phyloP scores from a whole-genome alignment of 2,329 filamentous ascomycete species.

The Trichoderma pleuroti region DNA sequence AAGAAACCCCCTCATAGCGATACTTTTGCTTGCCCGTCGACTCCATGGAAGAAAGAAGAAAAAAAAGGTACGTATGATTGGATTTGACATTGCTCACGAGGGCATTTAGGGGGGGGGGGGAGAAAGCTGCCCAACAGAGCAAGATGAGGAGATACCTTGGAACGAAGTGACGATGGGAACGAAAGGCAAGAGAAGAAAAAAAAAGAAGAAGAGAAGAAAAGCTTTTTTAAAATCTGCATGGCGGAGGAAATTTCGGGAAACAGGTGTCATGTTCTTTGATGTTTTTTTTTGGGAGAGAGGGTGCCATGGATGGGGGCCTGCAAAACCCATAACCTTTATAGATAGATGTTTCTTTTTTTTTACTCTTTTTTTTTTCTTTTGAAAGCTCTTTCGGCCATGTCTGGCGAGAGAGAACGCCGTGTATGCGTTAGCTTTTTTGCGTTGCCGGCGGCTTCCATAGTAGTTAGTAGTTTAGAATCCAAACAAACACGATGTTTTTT shows the following conservation, averaged over 20 bases:
- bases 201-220: not conserved
- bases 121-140: not conserved
- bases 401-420: not conserved
- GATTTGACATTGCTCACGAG: not conserved
- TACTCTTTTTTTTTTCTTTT: not conserved
- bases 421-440: not conserved
- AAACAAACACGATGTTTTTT: not conserved
- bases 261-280: not conserved
- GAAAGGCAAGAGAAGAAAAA: not conserved
- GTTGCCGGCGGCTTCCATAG: conserved; percentile 3
- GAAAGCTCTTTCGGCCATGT: not conserved
- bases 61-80: not conserved
- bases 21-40: conserved; percentile 1
- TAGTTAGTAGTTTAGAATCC: conserved; percentile 11
- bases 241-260: conserved; percentile 5
- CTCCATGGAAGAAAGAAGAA: not conserved
- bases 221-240: not conserved
- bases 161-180: not conserved
- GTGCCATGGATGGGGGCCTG: not conserved
- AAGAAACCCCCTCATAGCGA: not conserved
- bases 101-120: not conserved
- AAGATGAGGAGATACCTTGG: conserved; percentile 12
- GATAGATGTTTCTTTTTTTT: conserved; percentile 8
- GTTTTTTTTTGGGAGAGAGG: not conserved
- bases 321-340: conserved; percentile 14